Conservation (phyloP, 1,284 basidiomycete species). For the Phlebopus sp. region DNA sequence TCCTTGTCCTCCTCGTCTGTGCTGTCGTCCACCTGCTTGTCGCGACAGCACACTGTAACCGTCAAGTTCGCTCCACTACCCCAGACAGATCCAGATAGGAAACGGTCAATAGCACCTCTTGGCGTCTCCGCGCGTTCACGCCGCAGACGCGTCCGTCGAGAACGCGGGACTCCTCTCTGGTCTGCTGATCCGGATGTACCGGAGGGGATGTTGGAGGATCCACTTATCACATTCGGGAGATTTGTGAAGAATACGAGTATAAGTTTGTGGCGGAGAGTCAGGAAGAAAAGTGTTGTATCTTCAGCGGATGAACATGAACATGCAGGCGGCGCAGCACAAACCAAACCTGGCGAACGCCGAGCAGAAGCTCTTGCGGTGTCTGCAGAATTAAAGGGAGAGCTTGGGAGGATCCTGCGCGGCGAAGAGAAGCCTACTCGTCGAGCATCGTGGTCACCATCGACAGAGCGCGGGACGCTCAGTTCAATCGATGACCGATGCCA, state of each 20-base stretch:
- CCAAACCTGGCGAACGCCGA: slow-evolving; percentile 11
- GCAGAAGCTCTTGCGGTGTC: slow-evolving; percentile 1
- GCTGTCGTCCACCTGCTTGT: slow-evolving; percentile 16
- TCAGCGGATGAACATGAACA: slow-evolving; percentile 12
- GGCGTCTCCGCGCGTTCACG: slow-evolving; percentile 60
- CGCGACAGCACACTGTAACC: slow-evolving; percentile 24
- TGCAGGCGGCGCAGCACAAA: slow-evolving; percentile 22
- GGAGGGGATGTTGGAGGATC: slow-evolving; percentile 37
- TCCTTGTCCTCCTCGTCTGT: slow-evolving; percentile 5
- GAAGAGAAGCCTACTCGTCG: slow-evolving; percentile 14
- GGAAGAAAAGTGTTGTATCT: slow-evolving; percentile 18
- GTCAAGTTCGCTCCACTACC: slow-evolving; percentile 70
- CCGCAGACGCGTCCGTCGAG: slow-evolving; percentile 23
- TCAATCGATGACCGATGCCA: slow-evolving; percentile 1
- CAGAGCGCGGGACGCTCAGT: slow-evolving; percentile 22
- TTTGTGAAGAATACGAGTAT: slow-evolving; percentile 45
- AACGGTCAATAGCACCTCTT: slow-evolving; percentile 53
- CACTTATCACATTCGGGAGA: slow-evolving; percentile 44
- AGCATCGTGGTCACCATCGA: slow-evolving; percentile 26
- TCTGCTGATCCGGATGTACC: slow-evolving; percentile 23
- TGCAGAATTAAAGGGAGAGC: slow-evolving; percentile 3
- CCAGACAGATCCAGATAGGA: slow-evolving; percentile 49
- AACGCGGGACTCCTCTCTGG: slow-evolving; percentile 24
- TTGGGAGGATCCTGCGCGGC: background rate
- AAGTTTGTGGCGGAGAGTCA: slow-evolving; percentile 39